These are phyloP conservation scores for Zygosaccharomyces pseudobailii DNA, from an alignment of 1,139 yeast genomes.

Conservation along the genomic window DNA sequence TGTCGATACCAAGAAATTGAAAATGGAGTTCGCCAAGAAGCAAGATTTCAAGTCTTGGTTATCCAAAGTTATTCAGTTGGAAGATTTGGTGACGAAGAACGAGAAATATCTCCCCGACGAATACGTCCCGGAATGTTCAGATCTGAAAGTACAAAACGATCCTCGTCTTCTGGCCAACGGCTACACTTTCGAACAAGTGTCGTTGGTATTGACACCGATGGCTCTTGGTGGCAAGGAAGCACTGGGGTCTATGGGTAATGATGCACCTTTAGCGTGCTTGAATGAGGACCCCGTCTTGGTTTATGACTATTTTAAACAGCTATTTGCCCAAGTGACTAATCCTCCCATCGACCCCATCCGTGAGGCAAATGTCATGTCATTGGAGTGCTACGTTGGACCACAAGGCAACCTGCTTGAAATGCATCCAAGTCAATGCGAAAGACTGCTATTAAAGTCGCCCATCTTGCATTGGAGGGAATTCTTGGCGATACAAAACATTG, in stretches of 20 bases:
- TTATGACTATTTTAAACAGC: constrained; percentile 91
- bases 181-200: constrained; percentile 86
- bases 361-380: constrained; percentile 93
- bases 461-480: constrained; percentile 71
- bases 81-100: constrained; percentile 56
- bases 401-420: constrained; percentile 93
- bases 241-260: constrained; percentile 98
- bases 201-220: constrained; percentile 86
- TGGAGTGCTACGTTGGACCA: constrained; percentile 96
- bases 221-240: constrained; percentile 90
- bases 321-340: constrained; percentile 97
- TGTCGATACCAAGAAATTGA: constrained; percentile 88
- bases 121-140: constrained; percentile 26
- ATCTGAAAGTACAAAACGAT: constrained; percentile 61
- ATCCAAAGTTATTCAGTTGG: constrained; percentile 76
- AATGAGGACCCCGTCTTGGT: constrained; percentile 87
- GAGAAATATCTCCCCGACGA: constrained; percentile 29
- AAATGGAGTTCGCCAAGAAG: constrained; percentile 73
- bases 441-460: constrained; percentile 79
- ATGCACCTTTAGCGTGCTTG: constrained; percentile 92
- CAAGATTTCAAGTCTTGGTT: constrained; percentile 94
- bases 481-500: constrained; percentile 65
- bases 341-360: constrained; percentile 99
- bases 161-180: constrained; percentile 85
- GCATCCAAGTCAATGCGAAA: constrained; percentile 87